These are phyloP conservation scores for Penicillium dipodomyicola DNA, from an alignment of 495 filamentous ascomycete species.

Conservation along the genomic window DNA sequence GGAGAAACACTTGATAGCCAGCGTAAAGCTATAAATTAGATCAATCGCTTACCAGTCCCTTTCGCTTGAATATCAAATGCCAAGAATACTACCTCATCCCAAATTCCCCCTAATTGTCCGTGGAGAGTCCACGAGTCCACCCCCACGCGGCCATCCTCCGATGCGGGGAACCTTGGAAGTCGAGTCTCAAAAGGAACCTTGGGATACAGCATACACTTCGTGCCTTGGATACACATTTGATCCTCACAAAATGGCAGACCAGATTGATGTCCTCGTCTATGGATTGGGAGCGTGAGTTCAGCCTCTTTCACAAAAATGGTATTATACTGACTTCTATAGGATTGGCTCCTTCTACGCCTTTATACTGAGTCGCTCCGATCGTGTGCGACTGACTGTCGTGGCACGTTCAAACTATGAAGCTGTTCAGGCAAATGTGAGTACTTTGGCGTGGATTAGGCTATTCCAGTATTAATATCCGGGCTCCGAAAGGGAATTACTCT, in stretches of 20 bases:
- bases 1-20: slow-evolving; percentile 36
- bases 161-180: slow-evolving; percentile 12
- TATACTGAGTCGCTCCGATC: slow-evolving; percentile 39
- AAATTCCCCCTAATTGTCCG: background rate
- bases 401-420: slow-evolving; percentile 53
- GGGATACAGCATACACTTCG: background rate
- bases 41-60: no score
- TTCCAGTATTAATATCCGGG: background rate
- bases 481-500: slow-evolving; percentile 41
- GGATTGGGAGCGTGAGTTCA: slow-evolving; percentile 38
- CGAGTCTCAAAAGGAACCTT: background rate
- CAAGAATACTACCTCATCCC: background rate
- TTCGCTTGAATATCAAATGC: background rate
- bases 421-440: slow-evolving; percentile 38
- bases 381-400: slow-evolving; percentile 49
- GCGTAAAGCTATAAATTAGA: slow-evolving; percentile 33
- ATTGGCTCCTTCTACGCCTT: slow-evolving; percentile 51
- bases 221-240: background rate
- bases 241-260: slow-evolving; percentile 22
- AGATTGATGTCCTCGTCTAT: slow-evolving; percentile 39
- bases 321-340: slow-evolving; percentile 16
- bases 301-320: no score
- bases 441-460: background rate
- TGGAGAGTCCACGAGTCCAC: background rate
- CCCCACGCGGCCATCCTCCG: slow-evolving; percentile 9